Evolutionary conservation across 345 rosid species (phyloP).

Genomic region (Laguncularia racemosa): DNA sequence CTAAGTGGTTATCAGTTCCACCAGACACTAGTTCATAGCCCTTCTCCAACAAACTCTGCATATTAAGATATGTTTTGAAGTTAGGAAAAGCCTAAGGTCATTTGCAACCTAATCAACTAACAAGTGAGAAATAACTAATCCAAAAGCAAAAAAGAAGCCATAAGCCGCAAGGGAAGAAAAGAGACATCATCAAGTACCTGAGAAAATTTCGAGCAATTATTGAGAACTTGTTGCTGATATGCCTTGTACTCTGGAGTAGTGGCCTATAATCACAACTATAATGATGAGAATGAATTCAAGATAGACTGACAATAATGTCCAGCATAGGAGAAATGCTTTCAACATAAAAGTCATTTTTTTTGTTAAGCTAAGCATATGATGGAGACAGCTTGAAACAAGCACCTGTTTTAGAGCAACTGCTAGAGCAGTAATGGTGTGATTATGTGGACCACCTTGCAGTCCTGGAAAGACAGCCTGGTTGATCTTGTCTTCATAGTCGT

Average conservation of each 20-base stretch:
- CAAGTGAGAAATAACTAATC: not conserved
- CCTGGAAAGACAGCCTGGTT: slow-evolving; percentile 96
- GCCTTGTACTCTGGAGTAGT: slow-evolving; percentile 80
- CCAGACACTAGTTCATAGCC: slow-evolving; percentile 94
- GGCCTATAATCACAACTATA: slow-evolving; percentile 33
- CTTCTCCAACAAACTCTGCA: slow-evolving; percentile 60
- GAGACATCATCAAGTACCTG: slow-evolving; percentile 31
- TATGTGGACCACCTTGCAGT: slow-evolving; percentile 97
- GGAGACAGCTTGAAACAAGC: not conserved
- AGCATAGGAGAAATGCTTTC: too few species aligned
- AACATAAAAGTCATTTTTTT: too few species aligned
- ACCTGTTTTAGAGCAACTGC: slow-evolving; percentile 97
- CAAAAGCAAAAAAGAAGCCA: not conserved
- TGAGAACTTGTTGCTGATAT: slow-evolving; percentile 86
- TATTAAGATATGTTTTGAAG: slow-evolving; percentile 1
- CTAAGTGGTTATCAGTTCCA: slow-evolving; percentile 93
- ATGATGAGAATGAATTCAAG: slow-evolving; percentile 9
- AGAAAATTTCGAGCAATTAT: slow-evolving; percentile 68
- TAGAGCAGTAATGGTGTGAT: slow-evolving; percentile 83
- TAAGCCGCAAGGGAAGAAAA: not conserved
- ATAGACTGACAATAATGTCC: not conserved
- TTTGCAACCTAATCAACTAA: slow-evolving; percentile 8
- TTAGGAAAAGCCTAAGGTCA: not conserved
- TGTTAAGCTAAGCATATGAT: not conserved
- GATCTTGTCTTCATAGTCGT: slow-evolving; percentile 78